These are phyloP conservation scores for Phaeoacremonium minimum DNA, from an alignment of 2,329 filamentous ascomycete genomes.

Conservation along the genomic window DNA sequence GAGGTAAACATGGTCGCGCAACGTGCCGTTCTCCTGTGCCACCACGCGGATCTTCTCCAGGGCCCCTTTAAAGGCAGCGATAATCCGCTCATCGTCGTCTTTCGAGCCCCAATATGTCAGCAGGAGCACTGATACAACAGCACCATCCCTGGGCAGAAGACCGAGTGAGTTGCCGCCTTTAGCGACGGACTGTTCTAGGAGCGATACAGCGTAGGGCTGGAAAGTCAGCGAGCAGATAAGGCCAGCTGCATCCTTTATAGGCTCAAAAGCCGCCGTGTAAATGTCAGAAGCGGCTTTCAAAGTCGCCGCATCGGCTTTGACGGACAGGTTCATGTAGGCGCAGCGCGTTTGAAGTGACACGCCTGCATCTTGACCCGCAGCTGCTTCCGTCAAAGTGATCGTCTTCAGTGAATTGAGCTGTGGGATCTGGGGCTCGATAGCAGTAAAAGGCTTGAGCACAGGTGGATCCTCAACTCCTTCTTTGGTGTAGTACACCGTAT, in stretches of 20 bases:
- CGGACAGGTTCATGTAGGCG: not conserved
- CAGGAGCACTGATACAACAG: constrained; percentile 9
- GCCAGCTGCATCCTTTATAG: not conserved
- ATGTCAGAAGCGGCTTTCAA: not conserved
- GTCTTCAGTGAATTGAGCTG: no score
- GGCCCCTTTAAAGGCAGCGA: not conserved
- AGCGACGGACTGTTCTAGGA: constrained; percentile 1
- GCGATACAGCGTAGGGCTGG: not conserved
- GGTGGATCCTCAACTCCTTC: no score
- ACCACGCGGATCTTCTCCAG: not conserved
- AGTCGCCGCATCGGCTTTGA: not conserved
- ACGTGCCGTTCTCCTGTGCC: constrained; percentile 1
- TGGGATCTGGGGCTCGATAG: no score
- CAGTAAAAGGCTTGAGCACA: no score
- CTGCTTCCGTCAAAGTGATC: no score
- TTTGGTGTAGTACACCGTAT: not conserved
- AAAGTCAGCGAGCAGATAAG: constrained; percentile 1
- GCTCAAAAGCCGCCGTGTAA: not conserved
- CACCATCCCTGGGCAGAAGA: constrained; percentile 7
- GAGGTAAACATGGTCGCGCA: constrained; percentile 10
- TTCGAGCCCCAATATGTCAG: not conserved
- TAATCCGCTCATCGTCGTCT: not conserved
- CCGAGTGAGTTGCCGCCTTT: constrained; percentile 1
- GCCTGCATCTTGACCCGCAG: constrained; percentile 1
- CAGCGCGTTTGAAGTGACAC: not conserved